These are phyloP conservation scores for Porogramme epimiltina DNA, from an alignment of 1,284 basidiomycete species.

Conservation along the genomic window DNA sequence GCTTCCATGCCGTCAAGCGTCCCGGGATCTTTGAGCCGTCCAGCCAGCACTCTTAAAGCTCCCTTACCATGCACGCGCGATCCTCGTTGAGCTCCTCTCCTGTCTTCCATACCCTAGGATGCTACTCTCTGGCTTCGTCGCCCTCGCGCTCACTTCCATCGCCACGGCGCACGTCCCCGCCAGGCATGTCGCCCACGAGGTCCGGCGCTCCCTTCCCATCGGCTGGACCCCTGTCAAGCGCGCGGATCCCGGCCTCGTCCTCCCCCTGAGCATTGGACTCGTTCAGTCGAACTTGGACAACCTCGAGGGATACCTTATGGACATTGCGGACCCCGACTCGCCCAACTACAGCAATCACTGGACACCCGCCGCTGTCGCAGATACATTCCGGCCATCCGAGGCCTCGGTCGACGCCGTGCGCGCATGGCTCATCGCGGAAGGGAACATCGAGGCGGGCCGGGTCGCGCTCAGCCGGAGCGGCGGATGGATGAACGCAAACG, in stretches of 20 bases:
- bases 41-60: too few species aligned
- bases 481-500: conserved; percentile 46
- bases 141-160: conserved; percentile 8
- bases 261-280: conserved; percentile 47
- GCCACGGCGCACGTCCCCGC: conserved; percentile 5
- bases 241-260: conserved; percentile 31
- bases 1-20: too few species aligned
- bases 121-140: conserved; percentile 10
- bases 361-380: conserved; percentile 37
- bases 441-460: conserved; percentile 33
- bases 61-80: background rate
- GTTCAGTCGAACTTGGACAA: conserved; percentile 44
- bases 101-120: conserved; percentile 8
- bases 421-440: conserved; percentile 43
- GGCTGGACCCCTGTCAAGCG: conserved; percentile 39
- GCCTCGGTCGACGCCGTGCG: conserved; percentile 43
- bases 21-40: too few species aligned
- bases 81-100: background rate
- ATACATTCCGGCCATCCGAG: conserved; percentile 45
- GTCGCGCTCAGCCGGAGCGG: conserved; percentile 38
- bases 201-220: conserved; percentile 34
- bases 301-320: conserved; percentile 43
- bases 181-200: conserved; percentile 39
- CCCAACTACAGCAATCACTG: conserved; percentile 46
- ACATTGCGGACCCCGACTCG: conserved; percentile 48